Evolutionary conservation across 495 filamentous ascomycete species (phyloP).

Genomic region (Xanthoparmelia taractica): DNA sequence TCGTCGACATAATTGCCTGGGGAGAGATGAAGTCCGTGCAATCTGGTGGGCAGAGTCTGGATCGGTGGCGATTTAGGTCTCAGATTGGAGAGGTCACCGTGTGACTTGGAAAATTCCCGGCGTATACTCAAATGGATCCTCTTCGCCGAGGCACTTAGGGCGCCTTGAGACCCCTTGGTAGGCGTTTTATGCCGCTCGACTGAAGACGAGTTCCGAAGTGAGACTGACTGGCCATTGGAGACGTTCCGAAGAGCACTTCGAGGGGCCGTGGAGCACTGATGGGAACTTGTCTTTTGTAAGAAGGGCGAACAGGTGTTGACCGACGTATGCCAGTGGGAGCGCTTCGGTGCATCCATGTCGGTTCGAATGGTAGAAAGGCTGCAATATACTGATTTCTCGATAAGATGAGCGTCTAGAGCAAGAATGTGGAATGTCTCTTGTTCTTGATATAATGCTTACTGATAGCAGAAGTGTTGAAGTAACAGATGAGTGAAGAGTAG

Average conservation of each 20-base stretch:
- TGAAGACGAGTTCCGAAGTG: not conserved
- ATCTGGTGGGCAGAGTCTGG: not conserved
- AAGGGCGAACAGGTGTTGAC: not conserved
- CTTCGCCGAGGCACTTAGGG: not conserved
- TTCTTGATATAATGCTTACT: not conserved
- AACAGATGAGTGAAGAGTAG: not conserved
- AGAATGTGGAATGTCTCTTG: not conserved
- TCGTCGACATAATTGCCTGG: conserved; percentile 4
- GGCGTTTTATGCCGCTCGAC: not conserved
- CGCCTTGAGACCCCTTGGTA: conserved; percentile 3
- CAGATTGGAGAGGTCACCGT: conserved; percentile 15
- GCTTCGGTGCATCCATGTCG: conserved; percentile 10
- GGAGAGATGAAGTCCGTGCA: not conserved
- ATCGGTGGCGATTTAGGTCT: conserved; percentile 13
- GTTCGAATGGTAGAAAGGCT: not conserved
- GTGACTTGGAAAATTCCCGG: conserved; percentile 11
- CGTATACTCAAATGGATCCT: conserved; percentile 1
- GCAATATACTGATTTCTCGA: not conserved
- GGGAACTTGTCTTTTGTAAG: not conserved
- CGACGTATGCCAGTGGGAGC: conserved; percentile 2
- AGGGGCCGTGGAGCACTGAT: conserved; percentile 2
- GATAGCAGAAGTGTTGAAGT: not conserved
- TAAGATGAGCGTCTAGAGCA: conserved; percentile 4
- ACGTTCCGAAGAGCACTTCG: conserved; percentile 4
- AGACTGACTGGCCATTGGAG: not conserved